Evolutionary conservation across 495 filamentous ascomycete genomes (phyloP).

Genomic region (Penicillium arizonense): DNA sequence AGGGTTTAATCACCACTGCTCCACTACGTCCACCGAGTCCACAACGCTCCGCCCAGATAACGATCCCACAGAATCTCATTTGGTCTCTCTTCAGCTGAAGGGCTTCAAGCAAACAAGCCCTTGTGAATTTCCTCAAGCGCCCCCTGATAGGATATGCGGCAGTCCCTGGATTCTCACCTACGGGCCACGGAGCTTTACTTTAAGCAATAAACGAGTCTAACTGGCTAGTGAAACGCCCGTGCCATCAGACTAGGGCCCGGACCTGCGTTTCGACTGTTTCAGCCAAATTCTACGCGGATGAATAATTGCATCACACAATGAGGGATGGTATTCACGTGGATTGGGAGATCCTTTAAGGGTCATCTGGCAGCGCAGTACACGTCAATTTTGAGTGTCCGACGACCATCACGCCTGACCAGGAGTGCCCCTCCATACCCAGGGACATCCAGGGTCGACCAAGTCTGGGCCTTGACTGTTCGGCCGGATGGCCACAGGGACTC

Average conservation of each 20-base stretch:
- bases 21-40: too few species aligned
- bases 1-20: constrained; percentile 1
- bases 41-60: neutral
- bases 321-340: neutral
- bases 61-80: neutral
- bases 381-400: neutral
- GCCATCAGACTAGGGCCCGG: constrained; percentile 17
- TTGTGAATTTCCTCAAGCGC: neutral
- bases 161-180: constrained; percentile 21
- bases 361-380: neutral
- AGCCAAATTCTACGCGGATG: constrained; percentile 7
- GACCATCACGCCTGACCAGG: constrained; percentile 6
- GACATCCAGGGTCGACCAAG: neutral
- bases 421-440: constrained; percentile 16
- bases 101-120: neutral
- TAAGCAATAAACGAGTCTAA: constrained; percentile 6
- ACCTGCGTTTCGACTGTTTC: constrained; percentile 19
- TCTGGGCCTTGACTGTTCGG: too few species aligned
- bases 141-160: neutral
- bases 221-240: constrained; percentile 13
- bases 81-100: neutral
- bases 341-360: neutral
- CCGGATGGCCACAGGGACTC: too few species aligned
- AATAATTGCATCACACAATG: constrained; percentile 4
- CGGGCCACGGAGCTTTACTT: constrained; percentile 15